Evolutionary conservation across 2,329 filamentous ascomycete species (phyloP), one percentile per base, ranked within the genome.

Genomic region (Mollisia scopiformis): DNA sequence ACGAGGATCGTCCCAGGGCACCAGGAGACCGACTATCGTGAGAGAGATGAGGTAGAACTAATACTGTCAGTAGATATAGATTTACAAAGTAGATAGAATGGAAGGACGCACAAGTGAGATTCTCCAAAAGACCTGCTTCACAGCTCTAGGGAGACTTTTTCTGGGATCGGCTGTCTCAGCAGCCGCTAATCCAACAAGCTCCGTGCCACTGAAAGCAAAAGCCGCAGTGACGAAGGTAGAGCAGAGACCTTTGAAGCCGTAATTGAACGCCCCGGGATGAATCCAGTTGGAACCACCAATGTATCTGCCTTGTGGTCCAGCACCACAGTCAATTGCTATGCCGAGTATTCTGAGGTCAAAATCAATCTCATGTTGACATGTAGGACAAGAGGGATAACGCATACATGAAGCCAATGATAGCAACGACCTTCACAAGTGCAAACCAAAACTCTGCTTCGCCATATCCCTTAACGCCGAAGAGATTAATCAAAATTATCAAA

Each of bases 211-310:
- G 64, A 82, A 83, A 33, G 81, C 74, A 62, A 83, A 83, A 25
- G 80, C 78, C 28, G 80, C 80, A 8, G 80, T 77, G 39, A 82
- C 79, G 66, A 84, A 83, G 27, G 82, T 81, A 37, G 78, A 75
- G 47, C 76, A 77, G 57, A 83, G 78, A 35, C 82, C 81, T 58
- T 79, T 78, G 70, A 83, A 81, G 39, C 79, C 80, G 59, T 81
- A 76, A 60, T 76, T 72, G 72, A 83, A 83, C 0, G 71, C 62
- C 37, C 71, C 71, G 0, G 69, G 68, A 2, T 25, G 21, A 49
- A 65, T 82, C 84, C 85, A 88, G 75, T 84, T 87, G 46, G 79
- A 78, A 21, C 80, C 84, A 16, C 88, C 68, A 84, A 88, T 82
- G 71, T 88, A 86, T 41, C 83, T 80, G 82, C 43, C 86, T 8